These are phyloP conservation scores for Nothophoma quercina DNA, from an alignment of 2,329 filamentous ascomycete species.

Conservation along the genomic window DNA sequence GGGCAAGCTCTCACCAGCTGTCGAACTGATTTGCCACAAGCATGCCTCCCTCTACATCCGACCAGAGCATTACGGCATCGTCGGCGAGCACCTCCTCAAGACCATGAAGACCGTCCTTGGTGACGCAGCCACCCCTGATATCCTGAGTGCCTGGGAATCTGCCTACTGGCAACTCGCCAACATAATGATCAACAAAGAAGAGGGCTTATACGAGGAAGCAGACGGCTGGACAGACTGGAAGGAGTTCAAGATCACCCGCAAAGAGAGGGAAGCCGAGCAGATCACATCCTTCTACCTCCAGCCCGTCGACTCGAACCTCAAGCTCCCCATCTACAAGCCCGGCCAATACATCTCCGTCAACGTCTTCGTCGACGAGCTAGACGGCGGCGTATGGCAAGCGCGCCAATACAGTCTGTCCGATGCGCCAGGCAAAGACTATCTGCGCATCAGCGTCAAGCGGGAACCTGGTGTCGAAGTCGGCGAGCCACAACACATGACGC, in stretches of 20 bases:
- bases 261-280: conserved; percentile 71
- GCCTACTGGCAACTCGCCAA: conserved; percentile 78
- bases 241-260: conserved; percentile 70
- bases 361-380: conserved; percentile 59
- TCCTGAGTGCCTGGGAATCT: conserved; percentile 72
- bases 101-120: conserved; percentile 74
- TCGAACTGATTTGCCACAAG: conserved; percentile 78
- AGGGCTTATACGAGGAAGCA: conserved; percentile 67
- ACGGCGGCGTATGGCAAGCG: conserved; percentile 66
- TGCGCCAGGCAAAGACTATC: conserved; percentile 66
- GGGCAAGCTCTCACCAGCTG: conserved; percentile 61
- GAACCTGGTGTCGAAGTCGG: conserved; percentile 63
- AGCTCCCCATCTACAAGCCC: conserved; percentile 70
- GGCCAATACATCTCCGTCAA: conserved; percentile 77
- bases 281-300: conserved; percentile 75
- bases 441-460: conserved; percentile 75
- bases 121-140: conserved; percentile 68
- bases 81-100: conserved; percentile 72
- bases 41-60: conserved; percentile 74
- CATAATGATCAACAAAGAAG: conserved; percentile 73
- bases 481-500: conserved; percentile 56
- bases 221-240: conserved; percentile 72
- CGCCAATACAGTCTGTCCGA: conserved; percentile 78
- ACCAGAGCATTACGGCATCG: conserved; percentile 74
- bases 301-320: conserved; percentile 66